Percentiles rank a stretch among this genome's conserved stretches.
Conservation (phyloP, 2,329 filamentous ascomycete genomes). For the Colletotrichum cereale region DNA sequence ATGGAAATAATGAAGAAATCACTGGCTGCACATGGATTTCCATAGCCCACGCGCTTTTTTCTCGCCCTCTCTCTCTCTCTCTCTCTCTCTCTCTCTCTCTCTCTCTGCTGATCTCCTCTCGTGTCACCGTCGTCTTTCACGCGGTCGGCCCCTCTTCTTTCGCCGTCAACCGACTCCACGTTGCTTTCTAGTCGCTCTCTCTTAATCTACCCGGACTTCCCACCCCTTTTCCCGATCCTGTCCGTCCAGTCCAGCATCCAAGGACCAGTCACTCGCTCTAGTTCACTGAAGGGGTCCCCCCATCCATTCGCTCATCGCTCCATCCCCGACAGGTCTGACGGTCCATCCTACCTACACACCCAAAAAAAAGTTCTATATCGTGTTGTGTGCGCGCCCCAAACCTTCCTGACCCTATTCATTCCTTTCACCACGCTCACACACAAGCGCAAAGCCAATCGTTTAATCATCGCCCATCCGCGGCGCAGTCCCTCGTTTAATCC, state of each 20-base stretch:
- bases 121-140: constrained; percentile 6
- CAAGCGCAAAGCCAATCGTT: constrained; percentile 27
- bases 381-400: constrained; percentile 25
- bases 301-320: constrained; percentile 27
- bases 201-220: constrained; percentile 35
- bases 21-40: background rate
- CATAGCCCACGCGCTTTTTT: background rate
- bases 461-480: constrained; percentile 23
- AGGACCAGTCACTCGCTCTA: constrained; percentile 18
- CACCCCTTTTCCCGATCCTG: constrained; percentile 31
- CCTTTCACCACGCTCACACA: constrained; percentile 30
- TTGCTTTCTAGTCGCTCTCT: constrained; percentile 21
- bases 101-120: constrained; percentile 3
- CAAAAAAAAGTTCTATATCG: constrained; percentile 34
- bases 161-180: constrained; percentile 7
- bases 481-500: constrained; percentile 34
- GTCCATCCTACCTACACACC: constrained; percentile 10
- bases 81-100: background rate
- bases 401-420: constrained; percentile 31
- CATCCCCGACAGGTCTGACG: constrained; percentile 10
- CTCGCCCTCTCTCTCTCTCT: background rate
- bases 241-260: background rate
- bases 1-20: background rate
- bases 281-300: constrained; percentile 28
- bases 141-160: constrained; percentile 17